phyloP scores from a whole-genome alignment of 805 yeast genomes.

The Candida fluviatilis region DNA sequence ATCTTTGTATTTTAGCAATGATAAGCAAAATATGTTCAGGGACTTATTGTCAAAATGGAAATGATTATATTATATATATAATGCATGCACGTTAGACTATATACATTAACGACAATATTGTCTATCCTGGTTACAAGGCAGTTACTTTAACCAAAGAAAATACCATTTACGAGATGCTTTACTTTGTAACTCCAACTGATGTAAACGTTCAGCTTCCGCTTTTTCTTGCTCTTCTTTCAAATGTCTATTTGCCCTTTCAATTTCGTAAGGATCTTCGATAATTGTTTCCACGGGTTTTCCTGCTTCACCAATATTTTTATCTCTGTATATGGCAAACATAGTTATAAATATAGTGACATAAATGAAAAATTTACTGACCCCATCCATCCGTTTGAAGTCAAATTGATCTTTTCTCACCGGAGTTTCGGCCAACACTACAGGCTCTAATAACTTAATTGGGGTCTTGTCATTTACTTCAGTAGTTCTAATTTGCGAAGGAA shows the following conservation, averaged over 20 bases:
- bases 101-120: background rate
- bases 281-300: slow-evolving; percentile 37
- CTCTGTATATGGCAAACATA: slow-evolving; percentile 52
- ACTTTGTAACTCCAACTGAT: slow-evolving; percentile 7
- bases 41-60: no score
- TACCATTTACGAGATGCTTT: slow-evolving; percentile 41
- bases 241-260: slow-evolving; percentile 20
- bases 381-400: slow-evolving; percentile 51
- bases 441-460: slow-evolving; percentile 28
- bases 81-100: background rate
- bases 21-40: background rate
- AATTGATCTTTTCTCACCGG: slow-evolving; percentile 42
- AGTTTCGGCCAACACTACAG: slow-evolving; percentile 41
- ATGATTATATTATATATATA: no score
- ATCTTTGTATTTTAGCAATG: background rate
- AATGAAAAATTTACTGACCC: slow-evolving; percentile 50
- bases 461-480: slow-evolving; percentile 20
- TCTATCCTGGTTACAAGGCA: no score
- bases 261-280: slow-evolving; percentile 34
- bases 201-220: slow-evolving; percentile 10
- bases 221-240: slow-evolving; percentile 14
- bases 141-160: slow-evolving; percentile 44
- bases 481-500: slow-evolving; percentile 32
- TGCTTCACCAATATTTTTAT: slow-evolving; percentile 46
- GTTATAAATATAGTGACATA: slow-evolving; percentile 46